These are phyloP conservation scores for Ascochyta rabiei DNA, from an alignment of 2,329 filamentous ascomycete species.

Conservation along the genomic window DNA sequence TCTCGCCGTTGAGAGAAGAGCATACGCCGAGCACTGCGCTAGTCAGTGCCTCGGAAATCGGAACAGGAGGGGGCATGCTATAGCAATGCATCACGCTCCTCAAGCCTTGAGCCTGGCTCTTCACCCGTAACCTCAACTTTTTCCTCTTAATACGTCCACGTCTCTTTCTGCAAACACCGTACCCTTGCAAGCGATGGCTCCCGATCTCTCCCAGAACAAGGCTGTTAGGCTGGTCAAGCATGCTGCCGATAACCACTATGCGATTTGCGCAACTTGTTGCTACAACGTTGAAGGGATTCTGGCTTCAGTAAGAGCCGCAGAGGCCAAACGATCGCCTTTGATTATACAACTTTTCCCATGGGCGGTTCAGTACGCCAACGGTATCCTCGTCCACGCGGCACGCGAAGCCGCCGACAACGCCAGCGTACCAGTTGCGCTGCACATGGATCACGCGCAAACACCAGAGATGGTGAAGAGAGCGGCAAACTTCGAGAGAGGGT, in stretches of 20 bases:
- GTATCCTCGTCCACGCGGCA: conserved; percentile 53
- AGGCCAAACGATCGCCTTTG: conserved; percentile 68
- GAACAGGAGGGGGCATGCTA: conserved; percentile 10
- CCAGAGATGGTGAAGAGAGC: conserved; percentile 66
- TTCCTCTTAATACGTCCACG: background rate
- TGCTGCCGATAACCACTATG: conserved; percentile 62
- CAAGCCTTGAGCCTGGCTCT: conserved; percentile 47
- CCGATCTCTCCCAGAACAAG: conserved; percentile 54
- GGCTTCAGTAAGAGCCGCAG: conserved; percentile 71
- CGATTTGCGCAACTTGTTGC: conserved; percentile 65
- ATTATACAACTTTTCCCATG: conserved; percentile 78
- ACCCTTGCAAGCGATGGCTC: conserved; percentile 61
- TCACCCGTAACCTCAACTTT: conserved; percentile 4
- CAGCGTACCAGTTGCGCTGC: conserved; percentile 64
- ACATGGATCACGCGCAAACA: conserved; percentile 71
- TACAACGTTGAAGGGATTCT: conserved; percentile 76
- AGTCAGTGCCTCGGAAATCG: conserved; percentile 15
- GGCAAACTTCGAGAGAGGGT: conserved; percentile 53
- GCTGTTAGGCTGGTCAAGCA: conserved; percentile 60
- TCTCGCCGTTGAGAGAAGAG: conserved; percentile 12
- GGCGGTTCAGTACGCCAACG: conserved; percentile 70
- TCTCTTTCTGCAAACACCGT: background rate
- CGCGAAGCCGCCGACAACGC: conserved; percentile 50
- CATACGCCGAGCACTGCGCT: conserved; percentile 18
- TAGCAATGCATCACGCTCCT: conserved; percentile 30